These are phyloP conservation scores for Calonectria leucothoes DNA, from an alignment of 2,329 filamentous ascomycete species.

Conservation along the genomic window DNA sequence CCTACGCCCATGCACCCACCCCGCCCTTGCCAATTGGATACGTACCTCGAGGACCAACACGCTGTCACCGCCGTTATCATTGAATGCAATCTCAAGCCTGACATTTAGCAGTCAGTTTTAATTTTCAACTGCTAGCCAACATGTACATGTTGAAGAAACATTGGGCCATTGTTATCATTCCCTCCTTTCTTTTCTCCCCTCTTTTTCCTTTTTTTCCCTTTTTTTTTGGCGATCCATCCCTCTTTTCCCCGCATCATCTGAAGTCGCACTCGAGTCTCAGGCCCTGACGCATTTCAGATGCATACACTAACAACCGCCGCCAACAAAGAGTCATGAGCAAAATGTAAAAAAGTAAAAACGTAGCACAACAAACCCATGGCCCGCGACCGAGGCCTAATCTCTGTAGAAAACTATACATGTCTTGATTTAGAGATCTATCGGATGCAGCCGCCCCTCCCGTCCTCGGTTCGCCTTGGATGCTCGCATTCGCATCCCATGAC, in stretches of 20 bases:
- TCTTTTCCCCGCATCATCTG: background rate
- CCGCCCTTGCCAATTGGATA: background rate
- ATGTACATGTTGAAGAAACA: background rate
- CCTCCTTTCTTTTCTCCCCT: background rate
- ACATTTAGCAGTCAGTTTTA: background rate
- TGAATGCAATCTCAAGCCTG: background rate
- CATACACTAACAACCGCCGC: background rate
- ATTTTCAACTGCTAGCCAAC: background rate
- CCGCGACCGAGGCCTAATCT: background rate
- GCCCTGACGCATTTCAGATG: background rate
- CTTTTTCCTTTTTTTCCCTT: background rate
- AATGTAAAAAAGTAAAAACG: background rate
- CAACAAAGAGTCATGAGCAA: background rate
- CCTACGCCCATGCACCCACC: constrained; percentile 11
- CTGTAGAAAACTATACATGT: background rate
- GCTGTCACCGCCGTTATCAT: background rate
- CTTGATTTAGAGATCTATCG: background rate
- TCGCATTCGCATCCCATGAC: background rate
- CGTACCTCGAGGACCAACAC: background rate
- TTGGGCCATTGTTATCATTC: no score
- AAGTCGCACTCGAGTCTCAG: background rate
- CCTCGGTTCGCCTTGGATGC: background rate
- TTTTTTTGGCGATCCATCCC: background rate
- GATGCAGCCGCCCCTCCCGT: background rate
- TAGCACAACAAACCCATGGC: background rate